Base-by-base conservation (phyloP, 306 rosid genomes). In the Prunus mume region DNA sequence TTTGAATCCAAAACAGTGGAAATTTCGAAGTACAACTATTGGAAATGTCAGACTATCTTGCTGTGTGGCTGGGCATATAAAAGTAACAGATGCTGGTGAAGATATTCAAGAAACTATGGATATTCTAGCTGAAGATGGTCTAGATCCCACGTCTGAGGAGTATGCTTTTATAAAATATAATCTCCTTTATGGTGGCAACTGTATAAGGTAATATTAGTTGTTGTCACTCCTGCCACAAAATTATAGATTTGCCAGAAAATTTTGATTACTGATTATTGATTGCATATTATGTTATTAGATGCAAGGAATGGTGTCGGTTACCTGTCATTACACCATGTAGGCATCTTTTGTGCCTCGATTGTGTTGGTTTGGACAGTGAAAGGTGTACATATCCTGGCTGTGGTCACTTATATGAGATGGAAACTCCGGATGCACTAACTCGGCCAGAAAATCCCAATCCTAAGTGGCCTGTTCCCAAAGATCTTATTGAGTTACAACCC, bases 21-120 rank as follows among this genome's bases (percentile, higher is more conserved):
- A 95, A 76, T 92, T 79, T 79, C 87, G 98, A 27, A 81, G 85
- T 82, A 85, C 88, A 77, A 92, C 97, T 41, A 81, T 88, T 38
- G 88, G 85, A 82, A 95, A 92, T 83, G 91, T 95, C 56, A 89
- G 98, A 81, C 91, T 95, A 50, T 92, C 98, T 18, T 95, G 98
- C 76, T 95, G 98, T 79, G 98, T 95, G 74, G 89, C 97, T 76
- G 98, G 98, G 69, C 98, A 95, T 83, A 92, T 95, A 83, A 95
- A 95, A 90, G 92, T 95, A 73, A 84, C 92, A 71, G 97, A 95
- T 68, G 93, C 97, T 65, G 98, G 97, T 60, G 86, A 92, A 88
- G 98, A 95, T 90, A 92, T 95, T 86, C 97, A 92, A 84, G 98
- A 95, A 86, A 90, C 98, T 17, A 92, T 95, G 98, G 98, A 90